Conservation (phyloP, 1,284 basidiomycete genomes). For the Puccinia horiana region DNA sequence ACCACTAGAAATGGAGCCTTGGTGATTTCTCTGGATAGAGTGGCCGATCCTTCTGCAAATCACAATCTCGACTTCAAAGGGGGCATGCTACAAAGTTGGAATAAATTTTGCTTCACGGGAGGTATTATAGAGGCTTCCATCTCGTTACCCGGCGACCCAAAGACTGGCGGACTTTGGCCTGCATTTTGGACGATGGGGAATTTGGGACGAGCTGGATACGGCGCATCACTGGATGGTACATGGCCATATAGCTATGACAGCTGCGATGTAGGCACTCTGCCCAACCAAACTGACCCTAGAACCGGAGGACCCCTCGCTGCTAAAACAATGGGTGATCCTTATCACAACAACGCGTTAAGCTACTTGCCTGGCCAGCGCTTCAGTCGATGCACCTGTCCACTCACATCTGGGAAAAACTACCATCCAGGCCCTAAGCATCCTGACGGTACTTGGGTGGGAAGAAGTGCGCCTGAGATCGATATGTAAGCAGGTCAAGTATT, state of each 20-base stretch:
- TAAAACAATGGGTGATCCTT: conserved; percentile 51
- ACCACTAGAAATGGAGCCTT: conserved; percentile 77
- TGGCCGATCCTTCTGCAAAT: conserved; percentile 56
- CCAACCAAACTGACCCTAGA: conserved; percentile 67
- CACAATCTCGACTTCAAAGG: conserved; percentile 74
- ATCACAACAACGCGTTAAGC: conserved; percentile 54
- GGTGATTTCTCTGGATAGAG: conserved; percentile 71
- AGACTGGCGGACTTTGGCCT: conserved; percentile 68
- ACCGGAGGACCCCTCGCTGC: conserved; percentile 53
- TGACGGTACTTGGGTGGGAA: conserved; percentile 55
- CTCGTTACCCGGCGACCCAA: conserved; percentile 71
- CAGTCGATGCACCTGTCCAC: conserved; percentile 61
- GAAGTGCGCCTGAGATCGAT: conserved; percentile 59
- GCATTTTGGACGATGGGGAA: conserved; percentile 90
- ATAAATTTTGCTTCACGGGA: conserved; percentile 90
- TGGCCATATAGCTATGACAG: conserved; percentile 73
- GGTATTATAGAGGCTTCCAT: conserved; percentile 70
- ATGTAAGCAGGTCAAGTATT: conserved; percentile 51
- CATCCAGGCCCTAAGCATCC: conserved; percentile 60
- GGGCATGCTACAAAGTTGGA: conserved; percentile 64
- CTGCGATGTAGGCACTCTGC: conserved; percentile 79
- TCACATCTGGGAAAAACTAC: conserved; percentile 50
- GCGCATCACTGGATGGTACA: conserved; percentile 75
- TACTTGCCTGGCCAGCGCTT: conserved; percentile 63
- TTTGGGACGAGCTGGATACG: conserved; percentile 77